phyloP scores from a whole-genome alignment of 768 basidiomycete genomes.

The Mycena floridula region DNA sequence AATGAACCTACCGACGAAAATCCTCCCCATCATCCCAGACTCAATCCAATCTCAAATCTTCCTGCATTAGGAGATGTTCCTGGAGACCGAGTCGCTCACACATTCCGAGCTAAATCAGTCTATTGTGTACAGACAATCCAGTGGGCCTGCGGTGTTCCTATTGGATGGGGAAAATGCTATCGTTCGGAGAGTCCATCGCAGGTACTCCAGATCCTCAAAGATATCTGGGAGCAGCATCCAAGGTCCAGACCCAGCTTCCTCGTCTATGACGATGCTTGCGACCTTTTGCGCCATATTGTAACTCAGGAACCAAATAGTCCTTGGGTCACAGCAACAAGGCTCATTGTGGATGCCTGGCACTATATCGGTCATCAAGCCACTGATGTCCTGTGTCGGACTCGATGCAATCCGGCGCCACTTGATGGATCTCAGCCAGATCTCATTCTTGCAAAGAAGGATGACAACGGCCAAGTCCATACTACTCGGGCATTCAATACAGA shows the following conservation, averaged over 20 bases:
- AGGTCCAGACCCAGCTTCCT: constrained; percentile 8
- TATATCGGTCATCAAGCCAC: constrained; percentile 1
- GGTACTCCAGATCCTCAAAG: constrained; percentile 7
- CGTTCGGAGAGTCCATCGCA: constrained; percentile 8
- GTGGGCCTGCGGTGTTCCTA: constrained; percentile 14
- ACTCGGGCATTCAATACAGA: constrained; percentile 14
- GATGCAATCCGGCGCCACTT: constrained; percentile 11
- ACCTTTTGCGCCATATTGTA: constrained; percentile 10
- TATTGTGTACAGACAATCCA: constrained; percentile 7
- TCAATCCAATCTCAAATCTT: background rate
- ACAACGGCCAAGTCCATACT: constrained; percentile 2
- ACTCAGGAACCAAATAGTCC: constrained; percentile 8
- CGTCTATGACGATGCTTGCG: constrained; percentile 13
- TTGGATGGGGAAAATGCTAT: constrained; percentile 15
- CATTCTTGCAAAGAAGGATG: constrained; percentile 2
- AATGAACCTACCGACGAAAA: background rate
- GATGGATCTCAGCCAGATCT: constrained; percentile 15
- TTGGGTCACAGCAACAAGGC: constrained; percentile 8
- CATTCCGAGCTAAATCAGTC: background rate
- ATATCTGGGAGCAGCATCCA: constrained; percentile 5
- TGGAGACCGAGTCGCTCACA: background rate
- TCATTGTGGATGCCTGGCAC: constrained; percentile 13
- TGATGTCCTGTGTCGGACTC: constrained; percentile 10
- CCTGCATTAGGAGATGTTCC: background rate
- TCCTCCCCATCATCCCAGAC: background rate